These are phyloP conservation scores for Houttuynia cordata DNA, from an alignment of 164 flowering plant genomes.

Conservation along the genomic window DNA sequence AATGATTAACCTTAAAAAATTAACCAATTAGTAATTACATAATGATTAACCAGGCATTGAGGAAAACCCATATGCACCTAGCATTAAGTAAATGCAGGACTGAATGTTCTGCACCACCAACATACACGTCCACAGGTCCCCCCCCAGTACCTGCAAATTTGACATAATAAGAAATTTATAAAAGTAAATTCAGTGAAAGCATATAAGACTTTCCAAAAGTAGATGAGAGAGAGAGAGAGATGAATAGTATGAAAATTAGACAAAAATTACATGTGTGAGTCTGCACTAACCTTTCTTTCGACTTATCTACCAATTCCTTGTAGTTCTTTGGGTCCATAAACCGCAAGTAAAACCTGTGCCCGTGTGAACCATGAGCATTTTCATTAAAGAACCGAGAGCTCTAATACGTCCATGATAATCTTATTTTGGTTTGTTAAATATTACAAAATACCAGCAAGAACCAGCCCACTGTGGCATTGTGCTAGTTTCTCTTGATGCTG, in stretches of 20 bases:
- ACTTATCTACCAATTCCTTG: conserved; percentile 59
- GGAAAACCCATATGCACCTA: conserved; percentile 88
- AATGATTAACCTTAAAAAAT: too few relatives aligned
- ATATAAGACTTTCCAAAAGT: too few relatives aligned
- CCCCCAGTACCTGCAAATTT: conserved; percentile 73
- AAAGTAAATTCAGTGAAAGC: background rate
- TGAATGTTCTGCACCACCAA: conserved; percentile 99
- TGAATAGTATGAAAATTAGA: too few relatives aligned
- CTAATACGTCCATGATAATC: background rate
- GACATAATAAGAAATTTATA: background rate
- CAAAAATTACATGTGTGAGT: too few relatives aligned
- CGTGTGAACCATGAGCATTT: conserved; percentile 1
- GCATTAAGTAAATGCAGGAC: conserved; percentile 93
- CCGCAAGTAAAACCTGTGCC: conserved; percentile 84
- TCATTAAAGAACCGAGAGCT: background rate
- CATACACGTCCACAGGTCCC: conserved; percentile 94
- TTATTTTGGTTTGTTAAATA: background rate
- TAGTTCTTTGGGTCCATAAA: conserved; percentile 96
- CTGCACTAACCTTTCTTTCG: conserved; percentile 58
- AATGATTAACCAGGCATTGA: background rate
- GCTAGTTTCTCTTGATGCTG: conserved; percentile 44
- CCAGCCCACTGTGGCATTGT: conserved; percentile 98
- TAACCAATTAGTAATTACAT: too few relatives aligned
- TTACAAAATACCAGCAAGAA: conserved; percentile 79
- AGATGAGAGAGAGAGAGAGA: too few relatives aligned